Conservation (phyloP, 2,329 filamentous ascomycete genomes). For the Metarhizium brunneum region DNA sequence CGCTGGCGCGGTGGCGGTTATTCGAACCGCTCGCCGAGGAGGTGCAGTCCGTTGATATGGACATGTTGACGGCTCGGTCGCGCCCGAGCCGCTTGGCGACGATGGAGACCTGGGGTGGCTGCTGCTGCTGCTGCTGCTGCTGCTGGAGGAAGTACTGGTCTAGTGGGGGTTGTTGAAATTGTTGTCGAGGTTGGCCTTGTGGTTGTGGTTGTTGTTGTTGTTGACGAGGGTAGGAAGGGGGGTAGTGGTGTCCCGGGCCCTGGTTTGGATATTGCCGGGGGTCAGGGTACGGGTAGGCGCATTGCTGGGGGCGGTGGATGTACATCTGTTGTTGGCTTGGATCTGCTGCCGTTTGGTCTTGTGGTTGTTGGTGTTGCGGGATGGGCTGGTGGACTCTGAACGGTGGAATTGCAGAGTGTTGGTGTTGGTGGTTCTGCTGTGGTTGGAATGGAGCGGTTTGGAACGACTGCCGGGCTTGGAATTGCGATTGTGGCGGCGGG, state of each 20-base stretch:
- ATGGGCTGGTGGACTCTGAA: too few relatives aligned
- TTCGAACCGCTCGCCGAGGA: background rate
- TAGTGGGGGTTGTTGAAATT: too few relatives aligned
- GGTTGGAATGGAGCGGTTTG: too few relatives aligned
- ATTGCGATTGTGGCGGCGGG: too few relatives aligned
- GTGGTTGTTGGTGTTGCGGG: background rate
- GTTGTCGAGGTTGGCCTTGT: too few relatives aligned
- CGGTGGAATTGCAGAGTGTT: too few relatives aligned
- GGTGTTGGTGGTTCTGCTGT: too few relatives aligned
- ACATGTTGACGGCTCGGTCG: slow-evolving; percentile 38
- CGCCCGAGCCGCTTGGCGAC: slow-evolving; percentile 43
- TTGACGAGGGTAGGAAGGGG: background rate
- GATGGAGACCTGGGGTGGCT: slow-evolving; percentile 23
- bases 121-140: slow-evolving; percentile 10
- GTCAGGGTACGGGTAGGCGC: slow-evolving; percentile 3
- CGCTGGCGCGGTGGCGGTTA: slow-evolving; percentile 5
- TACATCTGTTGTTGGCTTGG: slow-evolving; percentile 1
- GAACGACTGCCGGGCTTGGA: too few relatives aligned
- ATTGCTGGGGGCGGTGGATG: slow-evolving; percentile 10
- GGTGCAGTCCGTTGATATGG: slow-evolving; percentile 18
- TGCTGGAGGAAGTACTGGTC: background rate
- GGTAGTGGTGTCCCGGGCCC: slow-evolving; percentile 13
- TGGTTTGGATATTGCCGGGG: slow-evolving; percentile 7
- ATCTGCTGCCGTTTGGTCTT: slow-evolving; percentile 4
- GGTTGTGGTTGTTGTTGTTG: too few relatives aligned